Base-by-base conservation (phyloP, 2,329 filamentous ascomycete species). In the Sclerotinia spermophila region DNA sequence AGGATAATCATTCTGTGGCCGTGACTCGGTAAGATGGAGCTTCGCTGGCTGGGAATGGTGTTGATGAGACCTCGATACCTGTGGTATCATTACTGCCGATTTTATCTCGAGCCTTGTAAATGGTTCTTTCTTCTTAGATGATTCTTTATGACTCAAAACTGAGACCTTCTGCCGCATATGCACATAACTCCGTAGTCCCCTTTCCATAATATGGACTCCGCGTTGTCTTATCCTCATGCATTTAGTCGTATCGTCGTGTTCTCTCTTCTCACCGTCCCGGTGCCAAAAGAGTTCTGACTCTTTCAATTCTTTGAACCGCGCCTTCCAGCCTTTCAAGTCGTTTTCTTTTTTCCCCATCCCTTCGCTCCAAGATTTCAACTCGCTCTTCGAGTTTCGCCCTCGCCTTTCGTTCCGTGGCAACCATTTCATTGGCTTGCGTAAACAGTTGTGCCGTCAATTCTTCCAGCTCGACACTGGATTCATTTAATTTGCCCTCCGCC, bases 391-490 rank as follows among this genome's bases (percentile, higher is more conserved):
- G 84, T 77, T 85, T 87, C 8, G 90, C 91, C 71, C 91, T 83
- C 45, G 90, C 90, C 70, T 88, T 86, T 58, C 92, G 83, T 83
- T 96, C 92, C 27, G 86, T 84, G 2, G 92, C 92, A 30, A 96
- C 92, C 92, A 96, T 96, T 81, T 94, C 89, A 79, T 96, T 96
- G 67, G 92, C 92, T 82, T 94, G 90, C 81, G 92, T 89, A 79
- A 96, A 96, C 68, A 96, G 82, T 66, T 86, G 86, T 30, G 87
- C 90, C 77, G 87, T 92, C 74, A 96, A 83, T 81, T 96, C 92
- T 81, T 95, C 92, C 30, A 95, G 86, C 82, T 96, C 92, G 19
- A 83, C 84, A 77, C 87, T 89, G 66, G 92, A 90, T 65, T 88
- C 86, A 73, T 84, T 85, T 30, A 93, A 82, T 73, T 87, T 86